Evolutionary conservation across 2,329 filamentous ascomycete genomes (phyloP), one percentile per base, ranked within the genome.

Genomic region (Fusarium sp.): DNA sequence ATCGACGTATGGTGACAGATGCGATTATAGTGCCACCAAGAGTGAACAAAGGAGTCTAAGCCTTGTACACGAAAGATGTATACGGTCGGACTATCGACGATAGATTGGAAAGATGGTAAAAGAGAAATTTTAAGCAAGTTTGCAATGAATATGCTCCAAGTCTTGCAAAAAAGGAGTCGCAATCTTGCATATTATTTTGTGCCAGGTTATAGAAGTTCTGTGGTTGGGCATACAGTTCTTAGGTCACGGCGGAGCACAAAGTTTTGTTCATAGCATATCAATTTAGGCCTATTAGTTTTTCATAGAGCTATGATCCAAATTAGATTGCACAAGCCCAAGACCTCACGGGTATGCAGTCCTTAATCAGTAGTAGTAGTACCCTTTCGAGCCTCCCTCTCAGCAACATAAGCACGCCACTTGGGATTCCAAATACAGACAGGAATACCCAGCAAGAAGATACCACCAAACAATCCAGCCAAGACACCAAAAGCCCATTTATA

Each of bases 391-490:
- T 71, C 68, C 25, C 35, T 71, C 18, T 55, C 22, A 15, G 67
- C 63, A 41, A 60, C 52, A 5, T 68, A 71, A 4, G 54, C 62
- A 13, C 69, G 53, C 68, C 63, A 71, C 50, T 45, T 68, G 13
- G 68, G 69, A 29, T 72, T 72, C 36, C 61, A 56, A 2, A 70
- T 42, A 41, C 67, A 72, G 10, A 72, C 69, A 27, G 70, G 70
- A 49, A 72, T 67, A 2, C 69, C 70, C 9, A 72, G 38, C 15
- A 66, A 11, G 14, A 72, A 72, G n/a, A 72, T 72, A 15, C 35
- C 69, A 10, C 36, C 69, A 36, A 72, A 66, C 1, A 72, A 25
- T n/a, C 41, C 57, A 22, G 65, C 52, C n/a, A 65, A 36, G 3
- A 65, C 50, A 5, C 61, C n/a, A 18, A 65, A 65, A 4, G 62